Evolutionary conservation across 2,329 filamentous ascomycete species (phyloP).

Genomic region (Pleoardoris graminearum): DNA sequence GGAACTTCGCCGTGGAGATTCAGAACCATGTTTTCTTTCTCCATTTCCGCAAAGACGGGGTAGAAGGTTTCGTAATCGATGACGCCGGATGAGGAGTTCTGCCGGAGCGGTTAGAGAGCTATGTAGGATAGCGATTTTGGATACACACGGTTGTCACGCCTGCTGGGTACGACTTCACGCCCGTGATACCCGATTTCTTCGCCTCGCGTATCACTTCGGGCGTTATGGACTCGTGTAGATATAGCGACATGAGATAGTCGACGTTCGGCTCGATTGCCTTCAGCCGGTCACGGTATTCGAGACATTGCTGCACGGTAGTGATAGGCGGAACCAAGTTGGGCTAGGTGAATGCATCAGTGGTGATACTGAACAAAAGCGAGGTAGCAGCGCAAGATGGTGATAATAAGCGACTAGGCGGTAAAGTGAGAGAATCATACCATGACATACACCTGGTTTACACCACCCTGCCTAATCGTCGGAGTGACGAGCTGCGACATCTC

Average conservation of each 20-base stretch:
- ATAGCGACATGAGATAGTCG: constrained; percentile 56
- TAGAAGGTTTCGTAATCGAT: constrained; percentile 71
- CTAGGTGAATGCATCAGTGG: constrained; percentile 29
- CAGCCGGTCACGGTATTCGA: constrained; percentile 52
- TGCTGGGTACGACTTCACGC: constrained; percentile 70
- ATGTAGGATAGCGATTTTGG: background rate
- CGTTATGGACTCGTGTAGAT: constrained; percentile 54
- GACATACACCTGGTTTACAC: constrained; percentile 58
- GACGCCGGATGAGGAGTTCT: constrained; percentile 68
- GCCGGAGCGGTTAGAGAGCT: background rate
- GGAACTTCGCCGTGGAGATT: constrained; percentile 94
- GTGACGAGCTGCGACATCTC: constrained; percentile 57
- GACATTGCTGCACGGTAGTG: constrained; percentile 52
- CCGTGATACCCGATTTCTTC: constrained; percentile 69
- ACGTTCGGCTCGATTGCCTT: constrained; percentile 53
- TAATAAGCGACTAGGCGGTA: too few species aligned
- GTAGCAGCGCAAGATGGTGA: too few species aligned
- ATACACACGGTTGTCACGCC: constrained; percentile 44
- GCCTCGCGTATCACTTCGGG: constrained; percentile 68
- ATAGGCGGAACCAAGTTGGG: constrained; percentile 57
- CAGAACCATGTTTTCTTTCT: constrained; percentile 76
- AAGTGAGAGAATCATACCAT: constrained; percentile 47
- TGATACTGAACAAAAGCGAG: too few species aligned
- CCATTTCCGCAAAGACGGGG: constrained; percentile 86
- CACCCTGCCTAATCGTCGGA: constrained; percentile 55